These are phyloP conservation scores for Tuber brumale DNA, from an alignment of 495 filamentous ascomycete genomes.

Conservation along the genomic window DNA sequence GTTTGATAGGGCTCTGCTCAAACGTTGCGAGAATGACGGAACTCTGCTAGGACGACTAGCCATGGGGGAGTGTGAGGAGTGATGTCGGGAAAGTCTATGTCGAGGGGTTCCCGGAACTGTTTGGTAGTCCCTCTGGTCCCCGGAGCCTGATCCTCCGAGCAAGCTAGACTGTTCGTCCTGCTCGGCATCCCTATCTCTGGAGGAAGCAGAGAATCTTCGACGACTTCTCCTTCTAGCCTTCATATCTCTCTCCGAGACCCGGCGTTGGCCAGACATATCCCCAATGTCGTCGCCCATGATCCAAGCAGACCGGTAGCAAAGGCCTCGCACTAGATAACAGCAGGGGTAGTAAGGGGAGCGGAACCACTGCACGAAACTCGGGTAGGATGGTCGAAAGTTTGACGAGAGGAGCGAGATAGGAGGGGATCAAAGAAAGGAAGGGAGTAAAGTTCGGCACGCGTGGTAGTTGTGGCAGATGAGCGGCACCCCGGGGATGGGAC, in stretches of 20 bases:
- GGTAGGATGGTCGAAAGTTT: background rate
- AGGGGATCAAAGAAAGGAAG: constrained; percentile 14
- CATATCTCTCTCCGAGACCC: constrained; percentile 29
- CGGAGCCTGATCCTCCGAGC: constrained; percentile 21
- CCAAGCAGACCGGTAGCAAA: background rate
- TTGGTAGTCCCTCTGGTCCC: constrained; percentile 30
- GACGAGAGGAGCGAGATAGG: constrained; percentile 19
- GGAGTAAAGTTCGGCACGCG: constrained; percentile 22
- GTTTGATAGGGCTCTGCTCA: constrained; percentile 37
- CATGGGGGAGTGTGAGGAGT: constrained; percentile 22
- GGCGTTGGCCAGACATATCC: constrained; percentile 7
- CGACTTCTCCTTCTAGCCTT: constrained; percentile 22
- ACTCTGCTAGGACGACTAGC: constrained; percentile 29
- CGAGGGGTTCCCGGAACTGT: constrained; percentile 36
- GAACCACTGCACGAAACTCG: background rate
- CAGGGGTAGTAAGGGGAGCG: background rate
- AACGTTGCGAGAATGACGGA: constrained; percentile 37
- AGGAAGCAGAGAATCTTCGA: constrained; percentile 33
- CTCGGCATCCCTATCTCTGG: constrained; percentile 32
- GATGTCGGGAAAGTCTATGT: constrained; percentile 35
- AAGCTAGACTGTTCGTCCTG: constrained; percentile 36
- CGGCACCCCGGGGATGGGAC: constrained; percentile 21
- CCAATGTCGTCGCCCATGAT: background rate
- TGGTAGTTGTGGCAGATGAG: constrained; percentile 24
- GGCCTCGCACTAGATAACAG: background rate